Conservation (phyloP, 2,329 filamentous ascomycete species). For the Aaosphaeria pasadenensis region DNA sequence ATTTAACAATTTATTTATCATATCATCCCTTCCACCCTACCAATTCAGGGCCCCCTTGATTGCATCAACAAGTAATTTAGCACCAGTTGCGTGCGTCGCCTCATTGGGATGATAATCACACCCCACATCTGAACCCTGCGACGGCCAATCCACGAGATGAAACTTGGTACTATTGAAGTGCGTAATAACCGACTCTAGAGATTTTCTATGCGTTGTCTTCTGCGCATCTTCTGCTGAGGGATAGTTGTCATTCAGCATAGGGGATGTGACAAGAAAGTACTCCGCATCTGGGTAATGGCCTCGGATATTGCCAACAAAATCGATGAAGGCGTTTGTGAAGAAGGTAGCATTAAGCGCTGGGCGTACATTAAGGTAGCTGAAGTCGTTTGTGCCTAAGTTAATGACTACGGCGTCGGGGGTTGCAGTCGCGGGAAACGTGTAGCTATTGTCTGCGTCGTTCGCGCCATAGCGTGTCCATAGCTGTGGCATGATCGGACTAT, state of each 20-base stretch:
- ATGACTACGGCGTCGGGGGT: slow-evolving; percentile 41
- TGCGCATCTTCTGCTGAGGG: slow-evolving; percentile 37
- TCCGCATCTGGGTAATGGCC: slow-evolving; percentile 35
- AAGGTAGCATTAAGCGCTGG: neutral
- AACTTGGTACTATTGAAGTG: slow-evolving; percentile 28
- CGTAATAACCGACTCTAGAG: slow-evolving; percentile 33
- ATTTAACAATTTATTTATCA: too few relatives aligned
- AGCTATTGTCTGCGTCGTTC: slow-evolving; percentile 38
- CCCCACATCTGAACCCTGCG: slow-evolving; percentile 40
- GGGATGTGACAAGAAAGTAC: slow-evolving; percentile 42
- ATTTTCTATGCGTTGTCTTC: slow-evolving; percentile 36
- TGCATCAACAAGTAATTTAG: slow-evolving; percentile 18
- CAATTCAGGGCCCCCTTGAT: slow-evolving; percentile 1
- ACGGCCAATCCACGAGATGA: slow-evolving; percentile 43
- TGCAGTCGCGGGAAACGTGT: slow-evolving; percentile 35
- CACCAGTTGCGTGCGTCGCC: slow-evolving; percentile 35
- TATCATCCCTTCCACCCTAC: neutral
- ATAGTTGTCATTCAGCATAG: slow-evolving; percentile 41
- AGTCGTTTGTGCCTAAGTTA: slow-evolving; percentile 47
- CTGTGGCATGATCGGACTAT: slow-evolving; percentile 37
- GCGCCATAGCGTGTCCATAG: slow-evolving; percentile 45
- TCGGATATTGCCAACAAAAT: slow-evolving; percentile 34
- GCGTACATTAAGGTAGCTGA: slow-evolving; percentile 25
- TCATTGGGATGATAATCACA: slow-evolving; percentile 46
- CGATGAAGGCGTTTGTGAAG: neutral